Conservation (phyloP, 2,329 filamentous ascomycete species). For the Colletotrichum navitas region DNA sequence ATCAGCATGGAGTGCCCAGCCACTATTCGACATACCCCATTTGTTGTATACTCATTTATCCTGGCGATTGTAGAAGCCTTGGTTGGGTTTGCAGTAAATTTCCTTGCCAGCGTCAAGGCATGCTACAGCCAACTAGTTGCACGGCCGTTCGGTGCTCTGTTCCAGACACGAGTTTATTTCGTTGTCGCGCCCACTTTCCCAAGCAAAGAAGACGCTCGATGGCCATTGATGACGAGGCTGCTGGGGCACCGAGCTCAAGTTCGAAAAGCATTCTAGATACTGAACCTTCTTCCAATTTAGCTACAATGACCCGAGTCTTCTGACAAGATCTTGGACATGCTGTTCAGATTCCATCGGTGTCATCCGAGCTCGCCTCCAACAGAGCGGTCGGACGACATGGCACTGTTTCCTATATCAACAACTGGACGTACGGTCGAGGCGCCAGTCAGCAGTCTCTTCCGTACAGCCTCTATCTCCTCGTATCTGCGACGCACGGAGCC, state of each 20-base stretch:
- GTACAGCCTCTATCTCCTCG: background rate
- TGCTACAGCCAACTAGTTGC: background rate
- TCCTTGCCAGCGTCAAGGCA: background rate
- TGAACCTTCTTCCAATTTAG: background rate
- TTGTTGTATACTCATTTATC: background rate
- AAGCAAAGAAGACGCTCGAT: background rate
- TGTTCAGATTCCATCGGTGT: constrained; percentile 9
- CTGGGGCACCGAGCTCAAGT: constrained; percentile 1
- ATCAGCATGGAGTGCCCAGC: constrained; percentile 13
- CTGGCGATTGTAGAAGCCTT: background rate
- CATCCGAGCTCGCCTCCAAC: constrained; percentile 17
- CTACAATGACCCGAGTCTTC: background rate
- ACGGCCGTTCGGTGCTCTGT: too few species aligned
- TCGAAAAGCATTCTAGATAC: background rate
- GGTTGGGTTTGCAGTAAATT: too few species aligned
- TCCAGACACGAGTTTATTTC: background rate
- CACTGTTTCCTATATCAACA: background rate
- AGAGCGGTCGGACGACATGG: constrained; percentile 3
- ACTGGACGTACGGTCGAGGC: background rate
- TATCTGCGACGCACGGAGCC: background rate
- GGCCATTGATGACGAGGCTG: background rate
- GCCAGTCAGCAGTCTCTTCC: background rate
- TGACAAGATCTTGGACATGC: background rate
- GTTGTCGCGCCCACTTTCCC: background rate
- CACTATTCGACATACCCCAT: background rate